Base-by-base conservation (phyloP, 352 stramenopile species). In the Globisporangium abappressorium region DNA sequence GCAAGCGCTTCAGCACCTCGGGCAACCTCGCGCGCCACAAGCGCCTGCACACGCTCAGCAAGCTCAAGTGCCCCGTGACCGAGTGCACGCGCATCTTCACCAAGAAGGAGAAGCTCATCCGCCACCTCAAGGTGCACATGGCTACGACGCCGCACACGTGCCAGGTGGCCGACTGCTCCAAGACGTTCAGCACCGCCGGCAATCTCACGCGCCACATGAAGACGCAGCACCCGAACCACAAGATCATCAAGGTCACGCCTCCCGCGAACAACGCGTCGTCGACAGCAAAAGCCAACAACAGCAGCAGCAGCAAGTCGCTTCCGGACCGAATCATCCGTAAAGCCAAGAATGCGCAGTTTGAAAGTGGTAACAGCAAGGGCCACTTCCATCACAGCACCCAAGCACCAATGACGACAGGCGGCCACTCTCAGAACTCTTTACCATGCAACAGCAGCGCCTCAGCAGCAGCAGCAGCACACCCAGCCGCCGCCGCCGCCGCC, bases 141-240 rank as follows among this genome's bases (percentile, higher is more conserved):
- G 79, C 77, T 26, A 74, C 73, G 33, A 81, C 77, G 15, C 74
- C 78, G 38, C 78, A 90, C 70, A 84, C 77, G 47, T 90, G 84
- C 70, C 76, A 73, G 22, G 72, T 80, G 36, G 56, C 69, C 55
- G 73, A 76, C 24, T 91, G 82, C 60, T 74, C 75, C 63, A 87
- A 89, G 70, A 86, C 79, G 1, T 91, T 91, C 66, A 89, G 80
- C 70, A 91, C 82, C 20, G 73, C 77, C 1, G 82, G 82, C 30
- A 91, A 91, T 70, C 76, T 91, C 49, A 91, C 82, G 36, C 80
- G 82, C 43, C 82, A 91, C 71, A 73, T 91, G 65, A 83, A 83
- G 49, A 83, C 79, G 60, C 80, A 90, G 66, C 81, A 90, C 71
- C 78, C 78, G 59, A 58, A 43, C 3, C n/a, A 38, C 54, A 36